Evolutionary conservation across 148 eudicot genomes (phyloP).

Genomic region (Diospyros kaki): DNA sequence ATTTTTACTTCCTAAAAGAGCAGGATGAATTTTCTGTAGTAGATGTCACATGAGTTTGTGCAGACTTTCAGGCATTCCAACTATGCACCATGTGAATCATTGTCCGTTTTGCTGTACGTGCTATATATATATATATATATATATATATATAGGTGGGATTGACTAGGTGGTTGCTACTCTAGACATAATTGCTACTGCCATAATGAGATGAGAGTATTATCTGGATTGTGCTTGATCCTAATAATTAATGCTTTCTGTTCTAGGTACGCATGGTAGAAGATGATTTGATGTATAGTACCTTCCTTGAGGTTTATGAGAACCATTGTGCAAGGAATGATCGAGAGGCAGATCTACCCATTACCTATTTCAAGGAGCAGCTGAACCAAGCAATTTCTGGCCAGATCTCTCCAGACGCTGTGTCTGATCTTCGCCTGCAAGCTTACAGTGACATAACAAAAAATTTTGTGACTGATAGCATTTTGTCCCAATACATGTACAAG

Average conservation of each 20-base stretch:
- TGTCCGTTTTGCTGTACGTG: too few relatives aligned
- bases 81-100: too few relatives aligned
- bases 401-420: conserved; percentile 79
- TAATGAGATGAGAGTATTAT: not conserved
- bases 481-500: conserved; percentile 94
- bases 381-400: conserved; percentile 94
- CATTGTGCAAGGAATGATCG: conserved; percentile 93
- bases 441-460: conserved; percentile 68
- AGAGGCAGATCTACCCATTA: conserved; percentile 91
- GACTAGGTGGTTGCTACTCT: not conserved
- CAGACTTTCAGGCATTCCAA: not conserved
- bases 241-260: conserved; percentile 14
- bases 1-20: not conserved
- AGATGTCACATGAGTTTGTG: not conserved
- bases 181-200: not conserved
- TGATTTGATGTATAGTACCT: conserved; percentile 95
- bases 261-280: conserved; percentile 99
- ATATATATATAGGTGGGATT: too few relatives aligned
- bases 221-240: not conserved
- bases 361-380: conserved; percentile 85
- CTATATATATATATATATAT: too few relatives aligned
- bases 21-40: not conserved
- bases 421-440: conserved; percentile 92
- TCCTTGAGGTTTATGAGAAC: conserved; percentile 97
- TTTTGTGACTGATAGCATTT: conserved; percentile 72